Percentiles rank a stretch among this genome's conserved stretches.
These are phyloP conservation scores for Apiotrichum gracile DNA, from an alignment of 1,284 basidiomycete species.

Conservation along the genomic window DNA sequence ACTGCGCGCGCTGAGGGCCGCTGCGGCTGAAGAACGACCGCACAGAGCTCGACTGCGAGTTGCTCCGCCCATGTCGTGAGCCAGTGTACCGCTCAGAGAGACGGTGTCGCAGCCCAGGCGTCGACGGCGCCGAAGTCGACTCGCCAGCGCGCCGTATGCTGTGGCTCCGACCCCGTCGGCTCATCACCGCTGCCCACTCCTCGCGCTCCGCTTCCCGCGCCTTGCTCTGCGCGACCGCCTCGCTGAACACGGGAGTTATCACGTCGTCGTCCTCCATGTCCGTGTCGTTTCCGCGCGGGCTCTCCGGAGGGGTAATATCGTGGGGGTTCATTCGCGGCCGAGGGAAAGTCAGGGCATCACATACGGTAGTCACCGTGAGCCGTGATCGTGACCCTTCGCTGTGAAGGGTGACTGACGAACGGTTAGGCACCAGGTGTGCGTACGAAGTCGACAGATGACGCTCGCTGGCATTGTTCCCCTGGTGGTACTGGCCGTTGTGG, in stretches of 20 bases:
- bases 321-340: constrained; percentile 34
- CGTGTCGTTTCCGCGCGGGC: constrained; percentile 11
- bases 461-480: background rate
- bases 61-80: background rate
- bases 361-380: constrained; percentile 23
- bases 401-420: constrained; percentile 9
- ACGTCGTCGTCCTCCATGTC: constrained; percentile 3
- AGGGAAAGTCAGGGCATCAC: constrained; percentile 38
- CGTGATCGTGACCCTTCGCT: constrained; percentile 15
- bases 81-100: background rate
- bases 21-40: constrained; percentile 5
- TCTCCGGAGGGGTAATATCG: constrained; percentile 34
- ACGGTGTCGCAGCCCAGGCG: background rate
- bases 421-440: background rate
- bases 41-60: constrained; percentile 10
- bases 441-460: background rate
- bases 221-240: constrained; percentile 5
- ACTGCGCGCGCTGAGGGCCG: background rate
- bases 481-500: too few relatives aligned
- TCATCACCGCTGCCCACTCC: constrained; percentile 14
- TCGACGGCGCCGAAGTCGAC: constrained; percentile 1
- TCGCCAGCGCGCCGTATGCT: constrained; percentile 1
- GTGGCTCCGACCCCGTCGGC: background rate
- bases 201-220: constrained; percentile 14
- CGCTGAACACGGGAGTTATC: constrained; percentile 1